phyloP scores from a whole-genome alignment of 441 rosid genomes.

The Erodium moschatum region DNA sequence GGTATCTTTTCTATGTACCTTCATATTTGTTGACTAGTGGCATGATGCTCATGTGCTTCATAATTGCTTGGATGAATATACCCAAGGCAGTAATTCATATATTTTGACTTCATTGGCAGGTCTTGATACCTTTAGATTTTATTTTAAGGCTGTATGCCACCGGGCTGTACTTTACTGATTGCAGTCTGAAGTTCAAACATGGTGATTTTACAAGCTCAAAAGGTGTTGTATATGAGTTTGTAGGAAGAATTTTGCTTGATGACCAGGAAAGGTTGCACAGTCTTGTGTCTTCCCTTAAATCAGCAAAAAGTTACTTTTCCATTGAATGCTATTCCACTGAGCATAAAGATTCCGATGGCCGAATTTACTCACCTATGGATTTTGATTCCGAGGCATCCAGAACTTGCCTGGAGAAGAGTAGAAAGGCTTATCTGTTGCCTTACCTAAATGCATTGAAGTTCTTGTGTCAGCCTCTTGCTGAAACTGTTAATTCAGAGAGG shows the following conservation, averaged over 20 bases:
- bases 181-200: conserved; percentile 26
- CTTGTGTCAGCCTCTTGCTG: conserved; percentile 76
- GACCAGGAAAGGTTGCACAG: conserved; percentile 35
- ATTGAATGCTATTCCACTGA: conserved; percentile 19
- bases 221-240: conserved; percentile 34
- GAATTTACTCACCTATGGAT: conserved; percentile 16
- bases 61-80: conserved; percentile 21
- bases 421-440: conserved; percentile 31
- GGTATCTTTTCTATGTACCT: conserved; percentile 39
- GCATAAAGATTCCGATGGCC: conserved; percentile 21
- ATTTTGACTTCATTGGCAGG: conserved; percentile 43
- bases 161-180: conserved; percentile 40
- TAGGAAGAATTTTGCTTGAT: conserved; percentile 34
- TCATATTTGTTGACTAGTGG: conserved; percentile 13
- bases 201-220: conserved; percentile 28
- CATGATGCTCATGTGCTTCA: conserved; percentile 13
- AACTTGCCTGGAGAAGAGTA: conserved; percentile 27
- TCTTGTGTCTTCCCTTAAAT: conserved; percentile 38
- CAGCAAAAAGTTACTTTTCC: conserved; percentile 36
- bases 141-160: conserved; percentile 64
- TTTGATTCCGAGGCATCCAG: conserved; percentile 16
- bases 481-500: conserved; percentile 50
- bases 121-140: conserved; percentile 34
- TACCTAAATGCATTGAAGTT: conserved; percentile 58
- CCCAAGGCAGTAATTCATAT: conserved; percentile 16